A percentile compares a stretch with the other conserved stretches of the same genome.
Conservation (phyloP, 805 yeast species). For the Zygosaccharomyces gambellarensis region DNA sequence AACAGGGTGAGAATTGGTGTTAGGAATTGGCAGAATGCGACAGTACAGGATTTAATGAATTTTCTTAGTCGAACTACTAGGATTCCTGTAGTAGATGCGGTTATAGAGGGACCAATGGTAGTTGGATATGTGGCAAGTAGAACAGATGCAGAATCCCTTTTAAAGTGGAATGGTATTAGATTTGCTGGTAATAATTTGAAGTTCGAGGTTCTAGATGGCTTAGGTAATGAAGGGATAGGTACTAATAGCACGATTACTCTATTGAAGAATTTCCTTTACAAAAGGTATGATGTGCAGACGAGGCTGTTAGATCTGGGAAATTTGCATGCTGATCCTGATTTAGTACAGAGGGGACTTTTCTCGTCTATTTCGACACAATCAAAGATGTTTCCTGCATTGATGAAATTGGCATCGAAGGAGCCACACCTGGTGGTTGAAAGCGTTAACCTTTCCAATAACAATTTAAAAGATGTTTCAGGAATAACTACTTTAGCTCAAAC, state of each 20-base stretch:
- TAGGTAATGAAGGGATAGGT: slow-evolving; percentile 23
- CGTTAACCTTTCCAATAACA: slow-evolving; percentile 64
- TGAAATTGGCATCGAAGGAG: slow-evolving; percentile 69
- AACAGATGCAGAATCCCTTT: slow-evolving; percentile 54
- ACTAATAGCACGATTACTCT: slow-evolving; percentile 53
- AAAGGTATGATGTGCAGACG: slow-evolving; percentile 60
- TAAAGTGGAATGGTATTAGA: slow-evolving; percentile 66
- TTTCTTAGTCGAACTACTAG: slow-evolving; percentile 67
- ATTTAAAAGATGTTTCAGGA: slow-evolving; percentile 53
- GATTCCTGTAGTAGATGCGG: slow-evolving; percentile 48
- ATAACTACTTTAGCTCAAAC: slow-evolving; percentile 63
- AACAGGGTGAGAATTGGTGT: slow-evolving; percentile 53
- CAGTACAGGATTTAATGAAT: slow-evolving; percentile 58
- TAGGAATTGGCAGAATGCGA: slow-evolving; percentile 77
- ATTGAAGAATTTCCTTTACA: slow-evolving; percentile 53
- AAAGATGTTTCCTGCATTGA: slow-evolving; percentile 84
- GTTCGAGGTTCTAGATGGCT: slow-evolving; percentile 39
- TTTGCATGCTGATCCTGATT: slow-evolving; percentile 58
- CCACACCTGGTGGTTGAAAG: slow-evolving; percentile 50
- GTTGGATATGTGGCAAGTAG: slow-evolving; percentile 53
- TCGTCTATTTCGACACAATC: slow-evolving; percentile 56
- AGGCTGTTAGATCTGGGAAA: slow-evolving; percentile 66
- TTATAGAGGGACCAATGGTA: slow-evolving; percentile 52
- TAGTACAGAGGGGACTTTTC: slow-evolving; percentile 61
- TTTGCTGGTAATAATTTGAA: slow-evolving; percentile 71